A percentile compares a stretch with the other conserved stretches of the same genome.
Conservation (phyloP, 208 protist species). For the Leptomonas seymouri region DNA sequence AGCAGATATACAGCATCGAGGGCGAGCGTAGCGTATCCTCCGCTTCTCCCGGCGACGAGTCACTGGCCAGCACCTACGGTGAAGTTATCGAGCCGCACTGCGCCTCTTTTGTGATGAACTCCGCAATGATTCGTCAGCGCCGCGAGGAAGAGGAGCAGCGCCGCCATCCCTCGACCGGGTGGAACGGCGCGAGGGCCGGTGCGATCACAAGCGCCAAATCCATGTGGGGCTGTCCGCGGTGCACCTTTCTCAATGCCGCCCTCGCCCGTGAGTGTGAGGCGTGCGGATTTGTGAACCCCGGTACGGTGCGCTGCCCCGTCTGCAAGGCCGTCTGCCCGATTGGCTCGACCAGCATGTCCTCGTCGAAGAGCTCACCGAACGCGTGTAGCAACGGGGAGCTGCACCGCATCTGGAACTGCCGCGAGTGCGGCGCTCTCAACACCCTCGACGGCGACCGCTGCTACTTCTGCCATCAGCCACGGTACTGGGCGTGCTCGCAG, state of each 20-base stretch:
- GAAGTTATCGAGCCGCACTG: slow-evolving; percentile 40
- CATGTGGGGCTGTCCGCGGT: slow-evolving; percentile 57
- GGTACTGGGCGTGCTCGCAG: slow-evolving; percentile 67
- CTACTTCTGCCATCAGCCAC: slow-evolving; percentile 33
- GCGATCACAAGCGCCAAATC: slow-evolving; percentile 3
- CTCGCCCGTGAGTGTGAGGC: slow-evolving; percentile 36
- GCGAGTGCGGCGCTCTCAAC: slow-evolving; percentile 52
- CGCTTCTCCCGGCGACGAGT: slow-evolving; percentile 19
- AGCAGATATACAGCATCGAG: slow-evolving; percentile 46
- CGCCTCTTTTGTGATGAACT: slow-evolving; percentile 53
- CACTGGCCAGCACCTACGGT: slow-evolving; percentile 27
- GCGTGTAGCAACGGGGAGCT: slow-evolving; percentile 44
- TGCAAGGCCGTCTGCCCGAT: slow-evolving; percentile 32
- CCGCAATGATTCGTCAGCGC: slow-evolving; percentile 36
- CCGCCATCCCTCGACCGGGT: slow-evolving; percentile 1
- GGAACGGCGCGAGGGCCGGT: slow-evolving; percentile 1
- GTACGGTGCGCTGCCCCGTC: slow-evolving; percentile 40
- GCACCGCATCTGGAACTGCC: slow-evolving; percentile 74
- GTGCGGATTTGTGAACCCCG: slow-evolving; percentile 41
- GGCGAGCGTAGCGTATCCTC: slow-evolving; percentile 18
- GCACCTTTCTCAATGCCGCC: slow-evolving; percentile 54
- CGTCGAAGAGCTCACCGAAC: background rate
- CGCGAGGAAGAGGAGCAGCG: slow-evolving; percentile 30
- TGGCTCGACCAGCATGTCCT: slow-evolving; percentile 3
- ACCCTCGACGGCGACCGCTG: slow-evolving; percentile 70